Conservation (phyloP, 768 basidiomycete species). For the Hericium erinaceus region DNA sequence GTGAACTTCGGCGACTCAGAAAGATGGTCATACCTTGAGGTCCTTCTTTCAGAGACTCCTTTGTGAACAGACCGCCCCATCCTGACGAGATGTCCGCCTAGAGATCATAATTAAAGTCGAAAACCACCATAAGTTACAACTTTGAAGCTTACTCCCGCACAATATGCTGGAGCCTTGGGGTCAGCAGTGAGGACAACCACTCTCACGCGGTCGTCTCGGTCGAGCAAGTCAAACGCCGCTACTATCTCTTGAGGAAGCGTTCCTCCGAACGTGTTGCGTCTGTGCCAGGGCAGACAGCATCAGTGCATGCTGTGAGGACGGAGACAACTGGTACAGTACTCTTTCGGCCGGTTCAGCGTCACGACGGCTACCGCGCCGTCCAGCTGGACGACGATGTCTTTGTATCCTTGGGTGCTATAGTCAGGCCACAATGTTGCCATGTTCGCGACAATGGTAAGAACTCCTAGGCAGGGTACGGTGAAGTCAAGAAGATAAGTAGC, state of each 20-base stretch:
- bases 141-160: constrained; percentile 37
- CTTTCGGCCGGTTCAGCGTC: constrained; percentile 36
- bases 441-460: not conserved
- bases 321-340: constrained; percentile 24
- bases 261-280: constrained; percentile 36
- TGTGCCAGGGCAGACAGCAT: constrained; percentile 12
- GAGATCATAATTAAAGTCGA: not conserved
- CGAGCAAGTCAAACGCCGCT: constrained; percentile 34
- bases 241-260: constrained; percentile 30
- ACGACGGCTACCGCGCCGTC: constrained; percentile 37
- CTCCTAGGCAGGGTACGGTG: no score
- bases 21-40: constrained; percentile 28
- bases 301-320: not conserved
- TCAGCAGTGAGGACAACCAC: constrained; percentile 45
- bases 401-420: constrained; percentile 23
- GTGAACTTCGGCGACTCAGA: no score
- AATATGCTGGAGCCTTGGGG: constrained; percentile 40
- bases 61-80: constrained; percentile 30
- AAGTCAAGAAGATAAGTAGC: no score
- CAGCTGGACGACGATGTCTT: constrained; percentile 32
- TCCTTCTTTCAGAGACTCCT: constrained; percentile 36
- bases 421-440: constrained; percentile 7
- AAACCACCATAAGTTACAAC: no score
- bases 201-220: constrained; percentile 44
- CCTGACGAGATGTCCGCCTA: constrained; percentile 43